phyloP scores from a whole-genome alignment of 306 rosid genomes.

The Geum urbanum region DNA sequence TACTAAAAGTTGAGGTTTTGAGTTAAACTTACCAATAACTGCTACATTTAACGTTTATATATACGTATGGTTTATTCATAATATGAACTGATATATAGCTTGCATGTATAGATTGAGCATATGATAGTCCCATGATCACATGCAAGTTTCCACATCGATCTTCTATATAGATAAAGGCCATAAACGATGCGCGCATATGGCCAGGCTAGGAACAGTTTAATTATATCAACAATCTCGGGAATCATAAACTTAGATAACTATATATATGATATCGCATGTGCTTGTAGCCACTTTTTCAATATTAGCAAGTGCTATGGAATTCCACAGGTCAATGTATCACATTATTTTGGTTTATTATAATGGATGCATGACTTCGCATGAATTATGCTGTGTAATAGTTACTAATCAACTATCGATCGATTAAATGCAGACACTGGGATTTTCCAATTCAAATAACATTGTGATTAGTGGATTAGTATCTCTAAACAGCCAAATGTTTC shows the following conservation, averaged over 20 bases:
- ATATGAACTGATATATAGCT: background rate
- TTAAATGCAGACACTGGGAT: constrained; percentile 37
- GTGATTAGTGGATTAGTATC: constrained; percentile 34
- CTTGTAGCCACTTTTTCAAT: background rate
- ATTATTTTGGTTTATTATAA: background rate
- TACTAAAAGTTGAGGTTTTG: background rate
- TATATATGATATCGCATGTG: background rate
- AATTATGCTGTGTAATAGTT: background rate
- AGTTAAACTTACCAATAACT: background rate
- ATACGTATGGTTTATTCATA: background rate
- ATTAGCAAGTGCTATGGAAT: background rate
- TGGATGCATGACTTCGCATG: background rate
- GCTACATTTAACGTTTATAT: background rate
- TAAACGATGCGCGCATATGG: background rate
- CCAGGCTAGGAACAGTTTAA: background rate
- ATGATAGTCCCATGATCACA: background rate
- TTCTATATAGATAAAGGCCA: background rate
- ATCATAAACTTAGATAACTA: background rate
- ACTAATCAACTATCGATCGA: background rate
- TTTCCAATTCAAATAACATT: constrained; percentile 39
- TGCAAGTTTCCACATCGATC: background rate
- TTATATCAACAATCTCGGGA: too few species aligned
- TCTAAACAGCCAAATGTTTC: constrained; percentile 48
- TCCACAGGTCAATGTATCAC: background rate
- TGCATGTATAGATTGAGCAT: background rate